Evolutionary conservation across 2,329 filamentous ascomycete species (phyloP).

Genomic region (Ophiognomonia clavigignenti-juglandacearum): DNA sequence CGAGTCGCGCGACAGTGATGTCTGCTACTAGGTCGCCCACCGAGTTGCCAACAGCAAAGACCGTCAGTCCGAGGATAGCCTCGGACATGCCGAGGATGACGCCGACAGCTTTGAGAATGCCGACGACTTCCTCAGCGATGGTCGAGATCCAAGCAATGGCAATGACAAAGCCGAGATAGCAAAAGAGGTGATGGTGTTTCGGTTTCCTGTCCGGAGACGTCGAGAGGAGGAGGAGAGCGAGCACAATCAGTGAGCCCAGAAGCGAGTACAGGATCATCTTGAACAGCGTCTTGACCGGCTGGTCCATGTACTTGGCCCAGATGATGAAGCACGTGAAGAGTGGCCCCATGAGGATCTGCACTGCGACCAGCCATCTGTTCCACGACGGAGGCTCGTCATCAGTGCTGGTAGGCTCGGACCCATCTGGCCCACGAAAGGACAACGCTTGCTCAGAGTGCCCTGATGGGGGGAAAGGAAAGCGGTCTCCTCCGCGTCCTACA

Average conservation of each 20-base stretch:
- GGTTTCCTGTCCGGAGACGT: conserved; percentile 65
- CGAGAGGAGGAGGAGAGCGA: conserved; percentile 62
- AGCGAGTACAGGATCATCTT: conserved; percentile 60
- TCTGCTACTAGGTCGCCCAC: conserved; percentile 92
- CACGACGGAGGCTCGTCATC: conserved; percentile 53
- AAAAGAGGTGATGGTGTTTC: conserved; percentile 71
- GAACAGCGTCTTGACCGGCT: conserved; percentile 46
- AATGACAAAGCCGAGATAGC: conserved; percentile 85
- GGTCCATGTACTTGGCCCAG: conserved; percentile 62
- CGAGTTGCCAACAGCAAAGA: conserved; percentile 95
- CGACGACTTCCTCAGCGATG: conserved; percentile 92
- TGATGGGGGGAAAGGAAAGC: conserved; percentile 13
- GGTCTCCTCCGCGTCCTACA: conserved; percentile 3
- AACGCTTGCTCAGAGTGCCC: conserved; percentile 17
- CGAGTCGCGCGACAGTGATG: conserved; percentile 86
- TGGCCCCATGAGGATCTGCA: conserved; percentile 84
- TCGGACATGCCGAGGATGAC: conserved; percentile 91
- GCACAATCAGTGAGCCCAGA: conserved; percentile 60
- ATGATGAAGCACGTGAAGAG: conserved; percentile 74
- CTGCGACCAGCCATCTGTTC: conserved; percentile 84
- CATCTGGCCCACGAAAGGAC: neutral
- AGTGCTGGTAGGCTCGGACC: conserved; percentile 14
- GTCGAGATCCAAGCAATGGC: conserved; percentile 95
- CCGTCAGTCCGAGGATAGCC: conserved; percentile 87
- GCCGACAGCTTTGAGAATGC: conserved; percentile 86